These are phyloP conservation scores for Colletotrichum sp. DNA, from an alignment of 2,329 filamentous ascomycete species.

Conservation along the genomic window DNA sequence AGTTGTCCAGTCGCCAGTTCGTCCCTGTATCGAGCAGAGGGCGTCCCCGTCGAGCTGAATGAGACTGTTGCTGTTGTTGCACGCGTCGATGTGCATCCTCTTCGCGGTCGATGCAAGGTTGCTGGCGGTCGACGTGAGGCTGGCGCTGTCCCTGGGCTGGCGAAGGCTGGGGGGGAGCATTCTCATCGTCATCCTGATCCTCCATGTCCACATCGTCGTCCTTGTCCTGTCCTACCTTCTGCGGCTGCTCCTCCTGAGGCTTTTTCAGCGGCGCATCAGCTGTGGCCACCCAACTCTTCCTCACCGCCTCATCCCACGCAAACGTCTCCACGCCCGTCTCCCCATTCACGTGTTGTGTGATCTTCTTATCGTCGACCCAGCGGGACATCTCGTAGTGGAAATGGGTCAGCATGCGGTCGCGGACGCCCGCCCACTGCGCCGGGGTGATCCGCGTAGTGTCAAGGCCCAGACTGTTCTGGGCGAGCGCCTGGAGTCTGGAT, in stretches of 20 bases:
- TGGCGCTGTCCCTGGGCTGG: background rate
- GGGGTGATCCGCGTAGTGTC: background rate
- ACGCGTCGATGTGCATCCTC: background rate
- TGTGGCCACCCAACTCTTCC: background rate
- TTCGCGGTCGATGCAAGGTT: background rate
- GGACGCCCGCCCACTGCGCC: background rate
- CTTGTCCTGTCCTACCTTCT: background rate
- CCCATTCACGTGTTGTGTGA: background rate
- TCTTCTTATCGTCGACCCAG: background rate
- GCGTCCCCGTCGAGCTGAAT: too few species aligned
- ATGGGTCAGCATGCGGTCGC: background rate
- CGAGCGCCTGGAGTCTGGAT: background rate
- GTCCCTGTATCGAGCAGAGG: too few species aligned
- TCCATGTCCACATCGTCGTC: background rate
- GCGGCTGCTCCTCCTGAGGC: background rate
- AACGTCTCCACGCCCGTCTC: background rate
- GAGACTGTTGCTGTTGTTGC: background rate
- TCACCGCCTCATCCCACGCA: background rate
- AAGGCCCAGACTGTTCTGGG: background rate
- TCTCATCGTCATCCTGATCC: background rate
- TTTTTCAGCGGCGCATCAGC: background rate
- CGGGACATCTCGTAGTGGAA: background rate
- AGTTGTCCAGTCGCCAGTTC: too few species aligned
- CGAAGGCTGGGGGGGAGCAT: background rate
- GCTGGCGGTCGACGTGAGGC: background rate